Percentiles rank a stretch among this genome's conserved stretches.
These are phyloP conservation scores for Trichoderma sp. DNA, from an alignment of 2,329 filamentous ascomycete genomes.

Conservation along the genomic window DNA sequence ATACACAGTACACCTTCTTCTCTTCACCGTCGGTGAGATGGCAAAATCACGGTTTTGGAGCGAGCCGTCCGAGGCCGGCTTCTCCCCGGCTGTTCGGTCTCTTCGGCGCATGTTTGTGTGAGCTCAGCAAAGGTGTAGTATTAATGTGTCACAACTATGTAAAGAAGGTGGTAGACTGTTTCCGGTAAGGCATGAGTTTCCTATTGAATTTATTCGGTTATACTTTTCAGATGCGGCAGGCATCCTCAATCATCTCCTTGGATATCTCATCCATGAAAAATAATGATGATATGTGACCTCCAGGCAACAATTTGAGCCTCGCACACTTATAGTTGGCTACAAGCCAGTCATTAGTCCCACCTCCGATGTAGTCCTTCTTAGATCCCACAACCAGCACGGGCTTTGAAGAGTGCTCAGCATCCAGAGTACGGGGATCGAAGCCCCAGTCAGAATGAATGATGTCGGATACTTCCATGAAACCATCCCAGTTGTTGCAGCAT, in stretches of 20 bases:
- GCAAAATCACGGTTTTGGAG: not conserved
- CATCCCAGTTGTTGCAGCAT: constrained; percentile 27
- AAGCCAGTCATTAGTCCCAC: constrained; percentile 27
- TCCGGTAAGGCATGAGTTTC: no score
- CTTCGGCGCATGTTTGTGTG: not conserved
- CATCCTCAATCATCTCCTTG: constrained; percentile 16
- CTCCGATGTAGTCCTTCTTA: constrained; percentile 24
- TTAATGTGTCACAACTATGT: not conserved
- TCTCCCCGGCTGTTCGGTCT: not conserved
- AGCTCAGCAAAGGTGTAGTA: not conserved
- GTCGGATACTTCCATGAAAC: constrained; percentile 30
- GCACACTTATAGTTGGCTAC: constrained; percentile 26
- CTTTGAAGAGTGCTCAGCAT: constrained; percentile 25
- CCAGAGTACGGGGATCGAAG: constrained; percentile 24
- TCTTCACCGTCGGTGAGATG: not conserved
- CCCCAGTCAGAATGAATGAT: constrained; percentile 29
- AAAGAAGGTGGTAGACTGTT: not conserved
- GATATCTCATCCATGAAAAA: constrained; percentile 29
- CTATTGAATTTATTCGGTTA: not conserved
- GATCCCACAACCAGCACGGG: constrained; percentile 26
- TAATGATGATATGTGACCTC: constrained; percentile 27
- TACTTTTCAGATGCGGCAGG: not conserved
- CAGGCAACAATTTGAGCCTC: constrained; percentile 23
- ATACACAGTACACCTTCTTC: not conserved
- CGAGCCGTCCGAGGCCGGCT: not conserved